These are phyloP conservation scores for Schizopora paradoxa DNA, from an alignment of 1,284 basidiomycete species.

Conservation along the genomic window DNA sequence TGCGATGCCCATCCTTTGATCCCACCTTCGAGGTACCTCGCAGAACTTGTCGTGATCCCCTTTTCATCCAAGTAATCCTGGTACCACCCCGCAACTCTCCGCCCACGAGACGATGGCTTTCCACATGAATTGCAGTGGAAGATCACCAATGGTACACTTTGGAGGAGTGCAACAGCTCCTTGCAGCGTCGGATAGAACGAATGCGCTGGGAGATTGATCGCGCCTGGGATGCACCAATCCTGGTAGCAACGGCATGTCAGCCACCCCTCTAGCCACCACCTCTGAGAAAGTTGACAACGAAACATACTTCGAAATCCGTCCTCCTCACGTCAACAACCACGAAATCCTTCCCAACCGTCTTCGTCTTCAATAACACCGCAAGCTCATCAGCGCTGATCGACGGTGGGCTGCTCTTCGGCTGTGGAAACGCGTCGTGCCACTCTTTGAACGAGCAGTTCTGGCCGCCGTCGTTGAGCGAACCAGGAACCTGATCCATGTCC, in stretches of 20 bases:
- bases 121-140: constrained; percentile 18
- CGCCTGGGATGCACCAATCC: constrained; percentile 16
- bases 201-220: constrained; percentile 17
- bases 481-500: too few species aligned
- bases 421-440: too few species aligned
- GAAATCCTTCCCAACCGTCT: constrained; percentile 12
- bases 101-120: constrained; percentile 10
- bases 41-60: constrained; percentile 13
- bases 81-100: constrained; percentile 12
- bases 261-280: background rate
- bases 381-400: constrained; percentile 10
- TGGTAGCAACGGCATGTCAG: background rate
- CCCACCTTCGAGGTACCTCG: constrained; percentile 15
- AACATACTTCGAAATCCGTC: constrained; percentile 15
- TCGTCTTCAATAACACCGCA: constrained; percentile 11
- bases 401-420: constrained; percentile 8
- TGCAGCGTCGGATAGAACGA: constrained; percentile 14
- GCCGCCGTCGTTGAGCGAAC: too few species aligned
- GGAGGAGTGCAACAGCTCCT: constrained; percentile 12
- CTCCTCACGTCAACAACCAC: constrained; percentile 15
- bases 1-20: constrained; percentile 17
- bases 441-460: too few species aligned
- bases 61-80: constrained; percentile 15
- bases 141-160: constrained; percentile 10
- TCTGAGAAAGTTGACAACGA: background rate